phyloP scores from a whole-genome alignment of 495 filamentous ascomycete genomes.

The Bathelium albidoporum region DNA sequence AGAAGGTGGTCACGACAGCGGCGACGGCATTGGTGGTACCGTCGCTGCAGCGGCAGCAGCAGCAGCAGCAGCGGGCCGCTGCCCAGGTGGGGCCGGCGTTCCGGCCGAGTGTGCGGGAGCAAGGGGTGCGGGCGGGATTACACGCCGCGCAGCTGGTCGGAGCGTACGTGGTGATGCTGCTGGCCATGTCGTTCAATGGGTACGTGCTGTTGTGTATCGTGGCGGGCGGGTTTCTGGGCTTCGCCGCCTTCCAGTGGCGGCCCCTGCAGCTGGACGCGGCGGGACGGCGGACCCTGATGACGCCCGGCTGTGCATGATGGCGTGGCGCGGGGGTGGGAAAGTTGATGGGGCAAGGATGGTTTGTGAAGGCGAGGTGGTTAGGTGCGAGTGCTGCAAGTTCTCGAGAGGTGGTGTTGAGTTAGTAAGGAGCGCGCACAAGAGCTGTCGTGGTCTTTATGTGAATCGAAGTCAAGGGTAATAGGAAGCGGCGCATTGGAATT shows the following conservation, averaged over 20 bases:
- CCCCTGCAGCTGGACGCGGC: neutral
- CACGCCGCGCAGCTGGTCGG: slow-evolving; percentile 43
- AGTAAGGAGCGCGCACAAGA: too few relatives aligned
- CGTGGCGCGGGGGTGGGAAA: neutral
- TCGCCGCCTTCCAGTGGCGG: slow-evolving; percentile 52
- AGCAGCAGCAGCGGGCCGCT: neutral
- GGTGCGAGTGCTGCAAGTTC: too few relatives aligned
- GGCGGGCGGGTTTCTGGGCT: slow-evolving; percentile 51
- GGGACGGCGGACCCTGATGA: neutral
- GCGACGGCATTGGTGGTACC: too few relatives aligned
- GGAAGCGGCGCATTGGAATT: too few relatives aligned
- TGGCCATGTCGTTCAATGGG: slow-evolving; percentile 52
- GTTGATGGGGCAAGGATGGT: neutral
- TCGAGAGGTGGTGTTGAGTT: too few relatives aligned
- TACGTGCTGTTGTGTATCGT: slow-evolving; percentile 55
- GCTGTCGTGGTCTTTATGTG: too few relatives aligned
- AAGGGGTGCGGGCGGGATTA: slow-evolving; percentile 38
- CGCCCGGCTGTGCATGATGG: neutral
- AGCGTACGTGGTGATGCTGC: slow-evolving; percentile 48
- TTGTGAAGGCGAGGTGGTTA: neutral
- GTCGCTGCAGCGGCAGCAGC: too few relatives aligned
- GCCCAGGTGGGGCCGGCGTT: slow-evolving; percentile 17
- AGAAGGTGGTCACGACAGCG: too few relatives aligned
- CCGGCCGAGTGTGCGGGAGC: slow-evolving; percentile 39
- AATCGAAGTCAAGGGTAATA: too few relatives aligned